Evolutionary conservation across 2,329 filamentous ascomycete genomes (phyloP).

Genomic region (Cordyceps cateniannulata): DNA sequence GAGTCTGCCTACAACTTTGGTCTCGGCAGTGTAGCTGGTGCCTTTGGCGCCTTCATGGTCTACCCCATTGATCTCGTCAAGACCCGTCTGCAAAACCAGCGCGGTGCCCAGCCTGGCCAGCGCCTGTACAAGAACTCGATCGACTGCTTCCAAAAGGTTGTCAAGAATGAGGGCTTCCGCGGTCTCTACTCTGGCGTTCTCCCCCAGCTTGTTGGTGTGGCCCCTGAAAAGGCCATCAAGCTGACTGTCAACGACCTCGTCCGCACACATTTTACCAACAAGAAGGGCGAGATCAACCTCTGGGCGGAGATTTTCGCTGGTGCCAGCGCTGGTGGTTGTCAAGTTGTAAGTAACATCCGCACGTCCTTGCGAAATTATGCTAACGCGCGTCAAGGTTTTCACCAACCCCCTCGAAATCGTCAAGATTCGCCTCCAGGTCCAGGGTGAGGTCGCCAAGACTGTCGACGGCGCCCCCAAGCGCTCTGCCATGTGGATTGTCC

Average conservation of each 20-base stretch:
- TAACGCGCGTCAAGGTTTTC: conserved; percentile 58
- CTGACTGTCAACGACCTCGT: conserved; percentile 96
- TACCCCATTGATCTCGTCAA: conserved; percentile 99
- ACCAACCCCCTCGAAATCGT: conserved; percentile 98
- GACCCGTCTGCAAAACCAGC: conserved; percentile 97
- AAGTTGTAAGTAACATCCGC: conserved; percentile 68
- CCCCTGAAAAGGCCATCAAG: conserved; percentile 99
- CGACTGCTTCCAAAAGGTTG: conserved; percentile 89
- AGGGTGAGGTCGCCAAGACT: conserved; percentile 89
- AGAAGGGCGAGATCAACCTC: conserved; percentile 67
- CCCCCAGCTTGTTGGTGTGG: conserved; percentile 92
- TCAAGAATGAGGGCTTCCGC: conserved; percentile 82
- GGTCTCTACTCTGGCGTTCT: conserved; percentile 93
- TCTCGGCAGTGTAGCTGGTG: conserved; percentile 83
- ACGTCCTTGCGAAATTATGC: background rate
- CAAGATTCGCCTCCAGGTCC: conserved; percentile 96
- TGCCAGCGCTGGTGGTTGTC: conserved; percentile 83
- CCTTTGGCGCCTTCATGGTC: conserved; percentile 98
- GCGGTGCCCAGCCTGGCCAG: conserved; percentile 73
- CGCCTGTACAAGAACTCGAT: conserved; percentile 94
- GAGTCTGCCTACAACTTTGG: conserved; percentile 84
- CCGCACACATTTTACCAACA: conserved; percentile 66
- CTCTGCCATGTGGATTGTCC: conserved; percentile 96
- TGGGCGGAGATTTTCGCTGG: conserved; percentile 76
- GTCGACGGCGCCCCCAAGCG: conserved; percentile 77